Evolutionary conservation across 257 asterid species (phyloP), one percentile per base, ranked within the genome.

Genomic region (Asclepias syriaca): DNA sequence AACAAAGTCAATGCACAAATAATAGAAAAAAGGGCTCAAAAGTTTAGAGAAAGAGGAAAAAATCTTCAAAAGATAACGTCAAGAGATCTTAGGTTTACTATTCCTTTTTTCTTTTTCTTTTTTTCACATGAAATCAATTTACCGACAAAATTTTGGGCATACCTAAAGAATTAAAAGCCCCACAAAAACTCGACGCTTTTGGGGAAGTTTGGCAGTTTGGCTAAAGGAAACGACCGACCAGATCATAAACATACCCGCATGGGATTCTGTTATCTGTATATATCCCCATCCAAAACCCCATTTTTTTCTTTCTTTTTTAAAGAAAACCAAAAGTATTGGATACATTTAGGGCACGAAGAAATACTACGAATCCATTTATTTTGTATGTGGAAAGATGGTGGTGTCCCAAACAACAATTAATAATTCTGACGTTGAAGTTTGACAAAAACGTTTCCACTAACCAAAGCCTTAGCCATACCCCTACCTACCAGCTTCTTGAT

Each of bases 1-100:
- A 40, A 64, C 21, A 12, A 72, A 66, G 74, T 77, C 80, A 57
- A 68, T 67, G 21, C 57, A 66, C 64, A 6, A 74, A 54, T 70
- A 58, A 70, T 72, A 5, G 1, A 43, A 43, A 43, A 43, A 29
- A 58, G 71, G 70, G 57, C 48, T 29, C 46, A 61, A 66, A 46
- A 69, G 59, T 19, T 43, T 43, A 24, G 37, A 54, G n/a, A 54
- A 6, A 7, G 24, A 7, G 8, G 21, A 8, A 54, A 54, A 54
- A 19, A 19, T 18, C 59, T 0, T 54, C 11, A 21, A 22, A 21
- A 8, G 57, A 51, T 51, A 16, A 68, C 15, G 18, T 34, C 61
- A 51, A 29, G 15, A 24, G 2, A 22, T 58, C 39, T 11, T 22
- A 27, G 4, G 16, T 58, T 24, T 57, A 15, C 1, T 2, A 57